Base-by-base conservation (phyloP, 345 rosid species). In the Eucalyptus cloeziana region DNA sequence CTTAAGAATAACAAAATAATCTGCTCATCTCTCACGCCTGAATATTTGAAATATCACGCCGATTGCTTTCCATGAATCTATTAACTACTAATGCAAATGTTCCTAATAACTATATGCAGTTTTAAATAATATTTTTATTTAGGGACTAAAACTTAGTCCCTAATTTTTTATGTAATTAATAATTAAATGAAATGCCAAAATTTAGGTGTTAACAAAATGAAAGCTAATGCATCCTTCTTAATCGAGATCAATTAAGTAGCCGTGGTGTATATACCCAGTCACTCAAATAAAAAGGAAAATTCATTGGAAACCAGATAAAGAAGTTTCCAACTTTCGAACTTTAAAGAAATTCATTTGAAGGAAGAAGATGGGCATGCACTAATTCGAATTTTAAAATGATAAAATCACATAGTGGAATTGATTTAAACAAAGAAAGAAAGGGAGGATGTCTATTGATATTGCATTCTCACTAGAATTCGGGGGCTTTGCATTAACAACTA, bases 1-100 rank as follows among this genome's bases (percentile, higher is more conserved):
- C 54, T 16, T 51, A 51, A 51, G 54, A 51, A 51, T 16, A 51
- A 51, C 54, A 51, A 16, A 50, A 50, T 51, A 0, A 51, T 16
- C 21, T 51, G 1, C 21, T 51, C 54, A 51, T 51, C 21, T 51
- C 54, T 51, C 21, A 51, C 54, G 0, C 54, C 0, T 51, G 54
- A 51, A 51, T 16, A 51, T 51, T 51, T 51, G 54, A 51, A 51
- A 16, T 51, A 51, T 51, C 54, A 0, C 16, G 54, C 54, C 8
- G 21, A 51, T 51, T 51, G 4, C 21, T 51, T 51, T 51, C 54
- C 54, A 6, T 67, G 12, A 31, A 16, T 67, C 54, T 51, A 51
- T 51, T 16, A 51, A 51, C 54, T 51, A 51, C 21, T 51, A 6
- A 51, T 51, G 54, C 21, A 0, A 51, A 51, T 51, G 8, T 16